Base-by-base conservation (phyloP, 1,284 basidiomycete species). In the Papiliotrema flavescens region DNA sequence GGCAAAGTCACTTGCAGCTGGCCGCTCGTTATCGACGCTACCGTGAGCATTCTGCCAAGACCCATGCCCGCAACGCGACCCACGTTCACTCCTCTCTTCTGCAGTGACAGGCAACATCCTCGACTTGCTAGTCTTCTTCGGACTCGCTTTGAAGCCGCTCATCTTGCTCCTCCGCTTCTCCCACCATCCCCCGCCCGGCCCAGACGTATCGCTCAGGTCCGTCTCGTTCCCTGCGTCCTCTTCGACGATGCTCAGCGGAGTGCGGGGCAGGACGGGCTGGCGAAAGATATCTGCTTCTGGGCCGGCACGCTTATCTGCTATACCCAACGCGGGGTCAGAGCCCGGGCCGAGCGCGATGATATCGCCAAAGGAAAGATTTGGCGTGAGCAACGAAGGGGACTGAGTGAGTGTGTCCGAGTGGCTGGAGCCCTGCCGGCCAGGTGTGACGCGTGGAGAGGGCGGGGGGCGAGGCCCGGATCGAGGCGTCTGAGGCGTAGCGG, bases 141-240 rank as follows among this genome's bases (percentile, higher is more conserved):
- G 51, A 42, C 56, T 57, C 19, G 47, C 44, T 14, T n/a, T n/a
- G n/a, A 57, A 42, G 8, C 44, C 54, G 35, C 47, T 34, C 39
- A 35, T 49, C 39, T 51, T 62, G 2, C 37, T 56, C 51, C 53
- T 62, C 43, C 54, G 51, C 32, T 49, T 59, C 7, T 57, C 62
- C 62, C 62, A 64, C 62, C 62, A 64, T 43, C 60, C 56, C 4
- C 44, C 45, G 19, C 39, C 6, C 14, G 22, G 8, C 23, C 35
- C 36, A 36, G 32, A 19, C 14, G n/a, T 41, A 47, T 57, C 53
- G 19, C 55, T 60, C 28, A 50, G 39, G 39, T 62, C 60, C 28
- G 63, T 56, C 36, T 64, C 63, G 26, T 56, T 58, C 1, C 56
- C 60, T 22, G 56, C 56, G 32, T 42, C 53, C 36, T 64, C 63